phyloP scores from a whole-genome alignment of 2,329 filamentous ascomycete genomes.

The Alternaria sp. region DNA sequence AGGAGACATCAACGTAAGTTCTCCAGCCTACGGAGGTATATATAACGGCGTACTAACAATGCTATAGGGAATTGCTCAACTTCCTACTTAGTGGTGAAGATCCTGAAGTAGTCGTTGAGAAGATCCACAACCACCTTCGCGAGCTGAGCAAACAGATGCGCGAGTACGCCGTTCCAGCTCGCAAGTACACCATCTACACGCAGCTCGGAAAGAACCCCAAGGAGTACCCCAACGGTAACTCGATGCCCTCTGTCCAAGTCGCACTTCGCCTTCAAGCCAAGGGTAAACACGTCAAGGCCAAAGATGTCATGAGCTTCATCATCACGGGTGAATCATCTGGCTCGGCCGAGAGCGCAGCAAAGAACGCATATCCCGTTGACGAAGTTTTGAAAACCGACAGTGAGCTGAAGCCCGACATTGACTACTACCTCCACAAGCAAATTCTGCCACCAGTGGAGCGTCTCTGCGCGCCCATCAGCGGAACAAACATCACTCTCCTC shows the following conservation, averaged over 20 bases:
- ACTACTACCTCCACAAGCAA: conserved; percentile 98
- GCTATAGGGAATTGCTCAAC: conserved; percentile 74
- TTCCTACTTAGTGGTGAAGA: conserved; percentile 95
- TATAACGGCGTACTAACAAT: conserved; percentile 11
- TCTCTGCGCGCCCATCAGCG: conserved; percentile 92
- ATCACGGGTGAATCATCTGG: conserved; percentile 76
- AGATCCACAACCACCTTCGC: conserved; percentile 91
- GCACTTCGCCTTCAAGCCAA: conserved; percentile 85
- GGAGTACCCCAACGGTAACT: conserved; percentile 92
- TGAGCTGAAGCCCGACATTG: conserved; percentile 83
- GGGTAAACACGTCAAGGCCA: conserved; percentile 86
- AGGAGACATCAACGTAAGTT: conserved; percentile 79
- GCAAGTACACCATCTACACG: conserved; percentile 97
- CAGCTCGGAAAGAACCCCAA: conserved; percentile 93
- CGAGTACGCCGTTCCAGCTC: conserved; percentile 72
- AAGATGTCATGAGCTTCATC: conserved; percentile 96
- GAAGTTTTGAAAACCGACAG: conserved; percentile 82
- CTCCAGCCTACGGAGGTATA: background rate
- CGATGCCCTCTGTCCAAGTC: conserved; percentile 97
- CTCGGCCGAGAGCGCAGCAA: conserved; percentile 72
- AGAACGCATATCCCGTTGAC: conserved; percentile 85
- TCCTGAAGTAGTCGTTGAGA: conserved; percentile 81
- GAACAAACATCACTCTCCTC: conserved; percentile 86
- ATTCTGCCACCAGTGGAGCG: conserved; percentile 98
- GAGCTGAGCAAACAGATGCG: conserved; percentile 88